Percentiles rank a stretch among this genome's conserved stretches.
Conservation (phyloP, 2,329 filamentous ascomycete genomes). For the Fusarium piperis region DNA sequence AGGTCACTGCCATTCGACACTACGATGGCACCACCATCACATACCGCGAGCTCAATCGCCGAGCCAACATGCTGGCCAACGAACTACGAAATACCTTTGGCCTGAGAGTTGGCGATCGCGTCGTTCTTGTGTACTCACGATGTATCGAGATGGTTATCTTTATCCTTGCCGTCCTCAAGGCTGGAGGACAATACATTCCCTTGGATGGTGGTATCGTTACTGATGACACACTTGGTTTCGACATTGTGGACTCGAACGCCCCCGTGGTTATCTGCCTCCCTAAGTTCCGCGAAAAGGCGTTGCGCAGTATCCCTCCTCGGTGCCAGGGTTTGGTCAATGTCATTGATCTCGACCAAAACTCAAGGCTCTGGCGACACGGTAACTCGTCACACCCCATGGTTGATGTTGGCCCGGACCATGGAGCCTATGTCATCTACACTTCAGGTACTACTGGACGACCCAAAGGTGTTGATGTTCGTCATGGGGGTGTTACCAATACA, state of each 20-base stretch:
- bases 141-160: slow-evolving; percentile 33
- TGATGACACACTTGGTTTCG: slow-evolving; percentile 25
- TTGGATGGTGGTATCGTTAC: slow-evolving; percentile 28
- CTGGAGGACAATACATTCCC: slow-evolving; percentile 29
- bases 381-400: slow-evolving; percentile 19
- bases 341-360: slow-evolving; percentile 14
- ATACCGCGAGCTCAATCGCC: slow-evolving; percentile 25
- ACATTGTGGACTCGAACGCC: slow-evolving; percentile 26
- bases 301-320: slow-evolving; percentile 17
- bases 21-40: slow-evolving; percentile 32
- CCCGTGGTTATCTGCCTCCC: slow-evolving; percentile 22
- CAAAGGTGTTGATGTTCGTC: slow-evolving; percentile 30
- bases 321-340: slow-evolving; percentile 13
- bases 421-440: slow-evolving; percentile 34
- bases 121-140: slow-evolving; percentile 31
- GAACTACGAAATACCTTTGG: slow-evolving; percentile 15
- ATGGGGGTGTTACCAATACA: slow-evolving; percentile 26
- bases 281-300: slow-evolving; percentile 27
- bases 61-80: slow-evolving; percentile 30
- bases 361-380: slow-evolving; percentile 13
- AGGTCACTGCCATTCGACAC: slow-evolving; percentile 20
- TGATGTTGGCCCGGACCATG: slow-evolving; percentile 12
- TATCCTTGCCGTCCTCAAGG: slow-evolving; percentile 30
- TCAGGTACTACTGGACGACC: slow-evolving; percentile 28
- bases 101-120: slow-evolving; percentile 23